Evolutionary conservation across 257 asterid species (phyloP).

Genomic region (Capsicum baccatum): DNA sequence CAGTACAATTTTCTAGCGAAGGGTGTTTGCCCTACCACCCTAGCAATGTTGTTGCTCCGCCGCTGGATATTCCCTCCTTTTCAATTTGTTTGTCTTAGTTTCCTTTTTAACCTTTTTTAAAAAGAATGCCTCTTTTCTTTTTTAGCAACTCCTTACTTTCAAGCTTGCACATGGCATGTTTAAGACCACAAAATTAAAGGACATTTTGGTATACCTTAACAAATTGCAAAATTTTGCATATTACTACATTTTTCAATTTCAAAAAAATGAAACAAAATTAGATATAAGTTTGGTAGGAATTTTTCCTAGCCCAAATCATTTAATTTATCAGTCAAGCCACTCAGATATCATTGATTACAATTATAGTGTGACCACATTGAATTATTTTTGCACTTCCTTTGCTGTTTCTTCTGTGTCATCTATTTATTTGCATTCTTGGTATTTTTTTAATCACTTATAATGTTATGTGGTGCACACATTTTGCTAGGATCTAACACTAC

Average conservation of each 20-base stretch:
- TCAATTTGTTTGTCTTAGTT: too few species aligned
- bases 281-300: not conserved
- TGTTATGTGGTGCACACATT: not conserved
- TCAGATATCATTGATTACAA: not conserved
- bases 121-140: too few species aligned
- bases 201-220: too few species aligned
- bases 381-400: not conserved
- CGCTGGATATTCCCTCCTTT: too few species aligned
- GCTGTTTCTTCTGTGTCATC: not conserved
- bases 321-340: not conserved
- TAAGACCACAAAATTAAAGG: too few species aligned
- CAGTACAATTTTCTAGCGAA: too few species aligned
- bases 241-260: not conserved
- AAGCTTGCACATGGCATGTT: too few species aligned
- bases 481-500: constrained; percentile 3
- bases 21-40: too few species aligned
- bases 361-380: not conserved
- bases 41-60: too few species aligned
- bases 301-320: not conserved
- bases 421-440: not conserved
- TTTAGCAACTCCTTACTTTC: too few species aligned
- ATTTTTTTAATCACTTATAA: not conserved
- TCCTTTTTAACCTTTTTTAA: too few species aligned
- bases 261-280: not conserved
- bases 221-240: not conserved